Percentiles rank a stretch among this genome's conserved stretches.
These are phyloP conservation scores for Stephanodiscus triporus DNA, from an alignment of 108 stramenopile genomes.

Conservation along the genomic window DNA sequence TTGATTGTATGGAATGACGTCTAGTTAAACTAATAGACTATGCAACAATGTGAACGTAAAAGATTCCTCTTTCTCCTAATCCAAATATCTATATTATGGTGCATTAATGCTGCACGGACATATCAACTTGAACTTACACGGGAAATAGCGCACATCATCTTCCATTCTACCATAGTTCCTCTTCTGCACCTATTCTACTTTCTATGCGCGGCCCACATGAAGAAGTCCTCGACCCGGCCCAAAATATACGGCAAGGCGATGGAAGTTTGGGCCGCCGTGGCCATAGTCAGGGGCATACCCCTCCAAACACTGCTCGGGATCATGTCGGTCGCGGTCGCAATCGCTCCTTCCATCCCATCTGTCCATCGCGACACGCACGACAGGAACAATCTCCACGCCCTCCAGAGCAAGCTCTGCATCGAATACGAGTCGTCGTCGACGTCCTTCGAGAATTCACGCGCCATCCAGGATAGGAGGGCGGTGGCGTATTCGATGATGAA, in stretches of 20 bases:
- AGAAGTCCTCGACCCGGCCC: conserved; percentile 72
- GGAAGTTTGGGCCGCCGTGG: conserved; percentile 57
- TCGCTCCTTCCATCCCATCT: background rate
- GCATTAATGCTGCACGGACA: background rate
- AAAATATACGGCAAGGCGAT: conserved; percentile 61
- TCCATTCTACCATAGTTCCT: background rate
- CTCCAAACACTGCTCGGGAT: conserved; percentile 65
- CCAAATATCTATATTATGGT: no score
- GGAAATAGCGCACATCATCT: background rate
- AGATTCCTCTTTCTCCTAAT: no score
- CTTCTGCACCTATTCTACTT: background rate
- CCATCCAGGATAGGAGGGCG: conserved; percentile 11
- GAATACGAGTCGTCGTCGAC: conserved; percentile 35
- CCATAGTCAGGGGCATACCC: conserved; percentile 59
- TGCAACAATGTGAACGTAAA: no score
- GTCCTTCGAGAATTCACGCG: conserved; percentile 41
- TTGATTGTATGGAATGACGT: no score
- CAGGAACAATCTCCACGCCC: conserved; percentile 32
- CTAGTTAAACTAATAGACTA: no score
- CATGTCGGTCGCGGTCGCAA: background rate
- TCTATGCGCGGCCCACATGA: conserved; percentile 52
- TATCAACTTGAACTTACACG: background rate
- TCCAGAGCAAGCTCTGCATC: conserved; percentile 30
- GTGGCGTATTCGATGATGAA: conserved; percentile 46
- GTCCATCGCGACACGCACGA: conserved; percentile 20